Conservation (phyloP, 1,139 yeast genomes). For the Diutina sp. region DNA sequence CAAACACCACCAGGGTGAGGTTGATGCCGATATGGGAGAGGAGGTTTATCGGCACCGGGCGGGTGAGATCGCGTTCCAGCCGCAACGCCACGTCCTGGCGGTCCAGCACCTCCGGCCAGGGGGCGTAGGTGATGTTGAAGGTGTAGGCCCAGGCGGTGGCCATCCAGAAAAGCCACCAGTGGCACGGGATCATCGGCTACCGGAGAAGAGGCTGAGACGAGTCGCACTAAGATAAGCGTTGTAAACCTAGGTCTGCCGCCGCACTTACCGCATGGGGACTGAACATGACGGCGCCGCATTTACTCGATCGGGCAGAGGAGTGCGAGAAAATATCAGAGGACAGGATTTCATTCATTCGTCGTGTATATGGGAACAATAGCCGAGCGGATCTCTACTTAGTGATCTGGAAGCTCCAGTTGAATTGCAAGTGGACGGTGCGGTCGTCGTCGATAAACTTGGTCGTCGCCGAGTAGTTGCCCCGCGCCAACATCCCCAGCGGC, state of each 20-base stretch:
- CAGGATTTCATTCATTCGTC: neutral
- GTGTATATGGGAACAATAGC: neutral
- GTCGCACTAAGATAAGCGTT: neutral
- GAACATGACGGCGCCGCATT: neutral
- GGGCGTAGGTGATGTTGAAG: neutral
- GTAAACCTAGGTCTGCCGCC: neutral
- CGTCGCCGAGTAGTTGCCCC: constrained; percentile 74
- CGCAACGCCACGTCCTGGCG: constrained; percentile 28
- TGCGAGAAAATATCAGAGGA: neutral
- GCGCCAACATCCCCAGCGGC: constrained; percentile 78
- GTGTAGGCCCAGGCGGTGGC: neutral
- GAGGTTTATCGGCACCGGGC: constrained; percentile 45
- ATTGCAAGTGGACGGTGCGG: constrained; percentile 54
- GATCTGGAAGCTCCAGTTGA: constrained; percentile 83
- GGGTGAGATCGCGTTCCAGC: constrained; percentile 59
- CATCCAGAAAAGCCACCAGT: neutral
- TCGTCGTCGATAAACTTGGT: constrained; percentile 87
- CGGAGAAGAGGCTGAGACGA: too few relatives aligned
- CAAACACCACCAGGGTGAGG: constrained; percentile 37
- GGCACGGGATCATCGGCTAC: neutral
- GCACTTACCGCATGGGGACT: neutral
- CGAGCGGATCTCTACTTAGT: constrained; percentile 26
- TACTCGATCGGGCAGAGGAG: neutral
- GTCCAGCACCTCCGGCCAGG: constrained; percentile 1
- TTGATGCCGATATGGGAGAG: constrained; percentile 46